Evolutionary conservation across 2,329 filamentous ascomycete genomes (phyloP), one percentile per base, ranked within the genome.

Genomic region (Stagonosporopsis chrysanthemi): DNA sequence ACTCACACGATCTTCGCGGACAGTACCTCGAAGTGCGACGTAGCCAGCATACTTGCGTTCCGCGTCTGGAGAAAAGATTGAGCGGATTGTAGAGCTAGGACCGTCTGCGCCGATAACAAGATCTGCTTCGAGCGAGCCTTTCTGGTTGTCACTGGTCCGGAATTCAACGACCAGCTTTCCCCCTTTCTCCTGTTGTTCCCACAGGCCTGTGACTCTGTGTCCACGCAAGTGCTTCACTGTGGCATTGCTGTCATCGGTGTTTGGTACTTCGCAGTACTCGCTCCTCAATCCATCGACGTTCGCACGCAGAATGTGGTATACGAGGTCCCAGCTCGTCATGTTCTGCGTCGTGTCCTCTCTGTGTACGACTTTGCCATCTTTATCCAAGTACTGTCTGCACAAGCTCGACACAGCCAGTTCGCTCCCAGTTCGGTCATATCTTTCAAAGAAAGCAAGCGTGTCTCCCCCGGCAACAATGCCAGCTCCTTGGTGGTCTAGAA

Each of bases 321-420:
- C 64, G n/a, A 74, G 57, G 48, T 73, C 71, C 71, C 72, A 75
- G 53, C 71, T 75, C 23, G 71, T 74, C 71, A 74, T 75, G 24
- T 72, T 72, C 56, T 74, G 71, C n/a, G 62, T 58, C 62, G 68
- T 66, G 15, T 73, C 67, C 49, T 69, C 64, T 33, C 59, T 60
- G 28, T 72, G 66, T 22, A 71, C 64, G 17, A 74, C 58, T 1
- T 70, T 61, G 22, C 71, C 71, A 59, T 69, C 35, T n/a, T 63
- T 65, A 51, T 70, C 45, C 23, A 74, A 46, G 26, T 73, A 72
- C 39, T 73, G 70, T 19, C 71, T 60, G 23, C 66, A 53, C 35
- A 66, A 51, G 6, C 66, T 70, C 19, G 65, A 62, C 2, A 70
- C 67, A 9, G 70, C 68, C 28, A 73, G 50, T n/a, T 64, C 46